Conservation (phyloP, 2,329 filamentous ascomycete genomes). For the Pseudocercospora eumusae region DNA sequence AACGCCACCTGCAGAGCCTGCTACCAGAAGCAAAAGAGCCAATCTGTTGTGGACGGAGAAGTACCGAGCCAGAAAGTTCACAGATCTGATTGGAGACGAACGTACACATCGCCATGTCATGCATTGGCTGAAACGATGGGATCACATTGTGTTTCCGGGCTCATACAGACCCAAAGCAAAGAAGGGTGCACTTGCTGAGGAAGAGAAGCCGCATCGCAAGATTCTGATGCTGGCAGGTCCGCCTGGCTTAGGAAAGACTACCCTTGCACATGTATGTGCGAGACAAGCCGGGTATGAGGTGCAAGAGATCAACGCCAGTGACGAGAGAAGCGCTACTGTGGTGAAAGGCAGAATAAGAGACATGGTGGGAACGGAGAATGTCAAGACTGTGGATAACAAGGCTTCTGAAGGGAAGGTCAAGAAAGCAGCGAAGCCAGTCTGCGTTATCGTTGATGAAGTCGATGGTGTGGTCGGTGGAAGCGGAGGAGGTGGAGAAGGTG, state of each 20-base stretch:
- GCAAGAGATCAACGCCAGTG: slow-evolving; percentile 95
- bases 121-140: slow-evolving; percentile 93
- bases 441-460: slow-evolving; percentile 93
- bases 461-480: slow-evolving; percentile 87
- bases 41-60: slow-evolving; percentile 92
- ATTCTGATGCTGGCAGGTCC: slow-evolving; percentile 88
- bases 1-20: slow-evolving; percentile 45
- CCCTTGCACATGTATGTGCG: slow-evolving; percentile 92
- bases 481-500: slow-evolving; percentile 74
- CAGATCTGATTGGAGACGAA: slow-evolving; percentile 92
- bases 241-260: slow-evolving; percentile 93
- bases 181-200: slow-evolving; percentile 46
- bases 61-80: slow-evolving; percentile 87
- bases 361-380: slow-evolving; percentile 89
- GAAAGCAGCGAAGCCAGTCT: slow-evolving; percentile 81
- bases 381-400: slow-evolving; percentile 65
- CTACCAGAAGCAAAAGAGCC: slow-evolving; percentile 34
- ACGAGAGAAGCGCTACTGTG: slow-evolving; percentile 85
- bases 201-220: slow-evolving; percentile 77
- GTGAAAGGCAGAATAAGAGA: slow-evolving; percentile 90
- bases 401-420: slow-evolving; percentile 57
- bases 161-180: slow-evolving; percentile 60
- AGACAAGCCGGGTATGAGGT: slow-evolving; percentile 94
- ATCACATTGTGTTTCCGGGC: slow-evolving; percentile 85
- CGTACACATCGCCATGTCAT: slow-evolving; percentile 87